phyloP scores from a whole-genome alignment of 257 asterid genomes.

The Lycium barbarum region DNA sequence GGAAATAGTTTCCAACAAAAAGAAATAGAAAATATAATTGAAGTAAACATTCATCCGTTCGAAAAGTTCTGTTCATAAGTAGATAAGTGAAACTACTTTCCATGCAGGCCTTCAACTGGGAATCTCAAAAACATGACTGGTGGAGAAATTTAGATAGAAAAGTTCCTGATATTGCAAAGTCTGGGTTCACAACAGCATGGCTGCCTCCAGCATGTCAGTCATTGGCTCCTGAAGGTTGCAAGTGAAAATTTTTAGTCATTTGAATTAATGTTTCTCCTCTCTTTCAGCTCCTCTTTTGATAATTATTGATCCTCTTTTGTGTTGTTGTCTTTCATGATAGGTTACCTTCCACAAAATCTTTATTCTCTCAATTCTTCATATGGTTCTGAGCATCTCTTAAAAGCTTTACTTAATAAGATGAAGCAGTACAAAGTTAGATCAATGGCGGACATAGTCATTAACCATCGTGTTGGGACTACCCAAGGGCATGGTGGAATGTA shows the following conservation, averaged over 20 bases:
- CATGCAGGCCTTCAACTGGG: constrained; percentile 94
- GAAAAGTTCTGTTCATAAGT: background rate
- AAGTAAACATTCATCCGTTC: background rate
- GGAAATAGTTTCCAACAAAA: background rate
- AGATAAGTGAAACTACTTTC: constrained; percentile 29
- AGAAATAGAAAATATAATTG: background rate
- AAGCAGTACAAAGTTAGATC: constrained; percentile 81
- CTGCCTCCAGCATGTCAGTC: constrained; percentile 89
- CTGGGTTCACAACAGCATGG: constrained; percentile 97
- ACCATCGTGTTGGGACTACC: constrained; percentile 93
- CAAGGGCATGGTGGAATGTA: constrained; percentile 86
- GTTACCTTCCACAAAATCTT: constrained; percentile 93
- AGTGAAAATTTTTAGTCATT: constrained; percentile 1
- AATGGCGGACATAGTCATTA: constrained; percentile 97
- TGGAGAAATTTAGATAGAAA: constrained; percentile 81
- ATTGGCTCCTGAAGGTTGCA: constrained; percentile 78
- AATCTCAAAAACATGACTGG: constrained; percentile 92
- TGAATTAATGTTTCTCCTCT: background rate
- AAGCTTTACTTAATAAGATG: constrained; percentile 83
- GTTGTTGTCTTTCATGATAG: constrained; percentile 45
- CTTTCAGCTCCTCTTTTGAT: constrained; percentile 28
- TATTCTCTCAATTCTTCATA: constrained; percentile 82
- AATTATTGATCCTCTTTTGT: constrained; percentile 25
- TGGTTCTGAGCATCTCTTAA: constrained; percentile 81
- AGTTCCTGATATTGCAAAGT: constrained; percentile 85